These are phyloP conservation scores for Leccinum subtestaceum DNA, from an alignment of 768 basidiomycete genomes.

Conservation along the genomic window DNA sequence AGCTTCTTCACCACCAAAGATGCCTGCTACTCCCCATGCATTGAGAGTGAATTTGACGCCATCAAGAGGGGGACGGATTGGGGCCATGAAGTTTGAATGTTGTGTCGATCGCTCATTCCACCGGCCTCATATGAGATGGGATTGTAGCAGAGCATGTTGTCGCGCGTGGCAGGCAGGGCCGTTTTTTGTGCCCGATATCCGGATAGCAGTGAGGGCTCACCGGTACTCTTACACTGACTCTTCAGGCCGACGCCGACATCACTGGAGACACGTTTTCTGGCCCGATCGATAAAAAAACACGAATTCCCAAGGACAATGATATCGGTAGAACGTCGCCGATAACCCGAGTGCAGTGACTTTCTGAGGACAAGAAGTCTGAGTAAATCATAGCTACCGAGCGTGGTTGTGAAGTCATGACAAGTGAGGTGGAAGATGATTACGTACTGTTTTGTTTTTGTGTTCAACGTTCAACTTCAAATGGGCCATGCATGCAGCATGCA, in stretches of 20 bases:
- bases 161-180: background rate
- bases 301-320: background rate
- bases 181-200: background rate
- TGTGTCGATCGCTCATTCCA: background rate
- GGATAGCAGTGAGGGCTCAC: background rate
- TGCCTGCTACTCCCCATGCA: constrained; percentile 31
- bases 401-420: too few relatives aligned
- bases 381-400: background rate
- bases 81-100: constrained; percentile 9
- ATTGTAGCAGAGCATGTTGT: background rate
- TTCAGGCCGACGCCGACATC: background rate
- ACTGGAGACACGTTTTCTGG: constrained; percentile 4
- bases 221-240: background rate
- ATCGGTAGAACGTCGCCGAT: background rate
- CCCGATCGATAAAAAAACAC: background rate
- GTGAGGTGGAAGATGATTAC: too few relatives aligned
- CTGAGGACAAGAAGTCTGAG: too few relatives aligned
- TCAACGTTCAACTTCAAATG: too few relatives aligned
- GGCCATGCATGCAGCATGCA: background rate
- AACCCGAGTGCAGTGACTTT: background rate
- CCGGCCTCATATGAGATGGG: background rate
- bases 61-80: constrained; percentile 7
- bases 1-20: constrained; percentile 35
- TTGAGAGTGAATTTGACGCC: constrained; percentile 23
- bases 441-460: background rate